Percentiles rank a stretch among this genome's conserved stretches.
Conservation (phyloP, 345 rosid species). For the Ailanthus altissimus region DNA sequence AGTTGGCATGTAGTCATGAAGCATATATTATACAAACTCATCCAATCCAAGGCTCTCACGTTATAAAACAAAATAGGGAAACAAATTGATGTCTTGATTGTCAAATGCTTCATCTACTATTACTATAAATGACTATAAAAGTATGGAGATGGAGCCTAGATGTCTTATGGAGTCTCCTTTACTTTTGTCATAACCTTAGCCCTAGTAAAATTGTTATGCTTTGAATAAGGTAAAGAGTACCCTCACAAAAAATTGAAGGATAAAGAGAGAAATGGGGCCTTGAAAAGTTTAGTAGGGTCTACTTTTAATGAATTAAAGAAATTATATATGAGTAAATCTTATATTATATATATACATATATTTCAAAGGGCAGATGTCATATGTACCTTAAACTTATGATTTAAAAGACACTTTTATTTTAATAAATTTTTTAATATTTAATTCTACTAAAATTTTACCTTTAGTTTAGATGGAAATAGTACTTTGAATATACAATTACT, state of each 20-base stretch:
- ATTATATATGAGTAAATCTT: background rate
- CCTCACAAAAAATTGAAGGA: background rate
- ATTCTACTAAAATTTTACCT: too few relatives aligned
- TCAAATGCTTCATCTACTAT: conserved; percentile 11
- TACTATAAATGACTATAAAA: conserved; percentile 5
- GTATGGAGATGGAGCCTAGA: conserved; percentile 2
- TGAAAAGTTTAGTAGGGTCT: background rate
- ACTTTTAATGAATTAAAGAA: background rate
- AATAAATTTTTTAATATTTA: too few relatives aligned
- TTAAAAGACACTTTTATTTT: too few relatives aligned
- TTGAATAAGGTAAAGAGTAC: background rate
- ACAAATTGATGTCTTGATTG: conserved; percentile 5
- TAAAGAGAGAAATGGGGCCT: conserved; percentile 4
- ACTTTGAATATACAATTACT: too few relatives aligned
- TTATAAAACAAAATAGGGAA: background rate
- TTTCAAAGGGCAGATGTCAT: too few relatives aligned
- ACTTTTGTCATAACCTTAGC: conserved; percentile 21
- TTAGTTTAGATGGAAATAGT: too few relatives aligned
- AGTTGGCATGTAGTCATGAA: conserved; percentile 16
- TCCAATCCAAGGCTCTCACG: background rate
- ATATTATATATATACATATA: too few relatives aligned
- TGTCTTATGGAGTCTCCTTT: conserved; percentile 17
- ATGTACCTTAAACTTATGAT: too few relatives aligned
- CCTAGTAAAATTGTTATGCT: conserved; percentile 16
- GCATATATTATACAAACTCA: background rate